Percentiles rank a stretch among this genome's conserved stretches.
Conservation (phyloP, 2,329 filamentous ascomycete genomes). For the Aschersonia sp. region DNA sequence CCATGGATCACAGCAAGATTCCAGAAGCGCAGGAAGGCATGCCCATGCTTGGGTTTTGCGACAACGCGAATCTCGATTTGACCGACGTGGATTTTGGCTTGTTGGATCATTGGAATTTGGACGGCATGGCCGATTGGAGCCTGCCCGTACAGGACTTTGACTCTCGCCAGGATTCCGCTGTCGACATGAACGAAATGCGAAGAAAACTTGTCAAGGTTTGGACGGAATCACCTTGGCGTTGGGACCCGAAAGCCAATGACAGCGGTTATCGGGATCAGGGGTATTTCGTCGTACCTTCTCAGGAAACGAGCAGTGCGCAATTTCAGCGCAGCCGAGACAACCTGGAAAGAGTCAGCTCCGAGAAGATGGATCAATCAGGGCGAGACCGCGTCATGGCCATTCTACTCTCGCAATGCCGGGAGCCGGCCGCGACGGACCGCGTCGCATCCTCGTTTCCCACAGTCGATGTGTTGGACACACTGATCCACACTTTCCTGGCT, state of each 20-base stretch:
- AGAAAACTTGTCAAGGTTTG: constrained; percentile 31
- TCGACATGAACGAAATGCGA: constrained; percentile 30
- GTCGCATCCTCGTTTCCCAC: constrained; percentile 49
- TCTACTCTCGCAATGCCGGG: constrained; percentile 43
- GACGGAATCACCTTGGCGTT: constrained; percentile 36
- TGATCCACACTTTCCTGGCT: constrained; percentile 46
- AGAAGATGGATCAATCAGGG: constrained; percentile 28
- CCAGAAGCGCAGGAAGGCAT: constrained; percentile 23
- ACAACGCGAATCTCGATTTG: constrained; percentile 32
- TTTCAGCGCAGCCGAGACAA: constrained; percentile 22
- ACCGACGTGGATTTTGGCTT: constrained; percentile 37
- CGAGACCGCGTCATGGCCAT: constrained; percentile 51
- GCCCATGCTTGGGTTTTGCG: constrained; percentile 33
- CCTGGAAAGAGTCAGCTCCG: constrained; percentile 24
- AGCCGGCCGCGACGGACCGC: constrained; percentile 30
- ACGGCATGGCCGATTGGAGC: constrained; percentile 14
- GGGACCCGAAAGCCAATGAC: constrained; percentile 29
- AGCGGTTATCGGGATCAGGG: constrained; percentile 27
- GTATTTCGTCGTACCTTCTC: constrained; percentile 27
- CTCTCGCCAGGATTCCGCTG: constrained; percentile 19
- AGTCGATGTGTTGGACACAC: constrained; percentile 41
- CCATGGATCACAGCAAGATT: constrained; percentile 18
- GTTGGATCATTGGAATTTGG: constrained; percentile 32
- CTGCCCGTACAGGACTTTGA: constrained; percentile 9
- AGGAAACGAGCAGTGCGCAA: constrained; percentile 21